phyloP scores from a whole-genome alignment of 345 rosid genomes.

The Rubroshorea leprosula region DNA sequence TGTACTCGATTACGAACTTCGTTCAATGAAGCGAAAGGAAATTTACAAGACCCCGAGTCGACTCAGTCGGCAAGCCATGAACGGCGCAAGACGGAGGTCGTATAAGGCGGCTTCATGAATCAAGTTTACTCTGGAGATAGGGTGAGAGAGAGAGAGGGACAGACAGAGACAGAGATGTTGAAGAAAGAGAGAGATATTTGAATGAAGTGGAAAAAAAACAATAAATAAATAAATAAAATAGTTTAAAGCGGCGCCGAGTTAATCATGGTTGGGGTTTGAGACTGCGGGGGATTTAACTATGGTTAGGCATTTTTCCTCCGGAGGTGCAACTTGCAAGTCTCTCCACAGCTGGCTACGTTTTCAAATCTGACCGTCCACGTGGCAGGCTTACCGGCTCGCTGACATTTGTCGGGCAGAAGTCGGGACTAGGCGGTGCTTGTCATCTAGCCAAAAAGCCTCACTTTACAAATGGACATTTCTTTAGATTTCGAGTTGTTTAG shows the following conservation, averaged over 20 bases:
- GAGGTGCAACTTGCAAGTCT: neutral
- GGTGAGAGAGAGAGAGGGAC: neutral
- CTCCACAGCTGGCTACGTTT: slow-evolving; percentile 11
- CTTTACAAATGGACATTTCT: neutral
- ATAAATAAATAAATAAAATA: slow-evolving; percentile 3
- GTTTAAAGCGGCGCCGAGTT: slow-evolving; percentile 26
- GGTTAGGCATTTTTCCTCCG: slow-evolving; percentile 10
- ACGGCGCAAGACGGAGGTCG: slow-evolving; percentile 20
- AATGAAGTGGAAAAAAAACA: slow-evolving; percentile 7
- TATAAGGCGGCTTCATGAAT: slow-evolving; percentile 32
- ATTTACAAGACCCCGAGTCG: slow-evolving; percentile 14
- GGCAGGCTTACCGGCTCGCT: slow-evolving; percentile 16
- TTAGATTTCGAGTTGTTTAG: too few species aligned
- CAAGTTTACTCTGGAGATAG: slow-evolving; percentile 5
- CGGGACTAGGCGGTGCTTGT: slow-evolving; percentile 57
- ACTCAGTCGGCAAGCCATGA: slow-evolving; percentile 23
- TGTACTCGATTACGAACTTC: neutral
- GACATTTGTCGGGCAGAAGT: slow-evolving; percentile 44
- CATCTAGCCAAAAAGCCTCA: slow-evolving; percentile 24
- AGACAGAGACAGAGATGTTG: neutral
- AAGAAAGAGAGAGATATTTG: slow-evolving; percentile 8
- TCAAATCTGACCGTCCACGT: slow-evolving; percentile 44
- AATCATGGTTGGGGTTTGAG: slow-evolving; percentile 18
- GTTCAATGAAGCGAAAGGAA: slow-evolving; percentile 11
- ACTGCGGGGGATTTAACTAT: slow-evolving; percentile 7